phyloP scores from a whole-genome alignment of 2,329 filamentous ascomycete genomes.

The Verticillium tricorpus region DNA sequence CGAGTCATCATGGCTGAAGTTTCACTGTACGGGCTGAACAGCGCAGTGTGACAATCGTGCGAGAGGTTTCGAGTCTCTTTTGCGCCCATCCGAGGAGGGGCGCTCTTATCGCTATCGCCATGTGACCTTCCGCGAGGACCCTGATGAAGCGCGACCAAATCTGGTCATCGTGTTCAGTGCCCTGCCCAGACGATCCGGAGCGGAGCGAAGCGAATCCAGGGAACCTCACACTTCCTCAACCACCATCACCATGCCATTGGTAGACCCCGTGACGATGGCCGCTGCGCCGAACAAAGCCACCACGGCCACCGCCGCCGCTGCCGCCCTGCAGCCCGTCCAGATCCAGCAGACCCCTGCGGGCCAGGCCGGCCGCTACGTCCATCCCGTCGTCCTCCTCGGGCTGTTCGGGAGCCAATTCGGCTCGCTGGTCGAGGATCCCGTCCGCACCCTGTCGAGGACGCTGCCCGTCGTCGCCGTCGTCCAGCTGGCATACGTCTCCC shows the following conservation, averaged over 20 bases:
- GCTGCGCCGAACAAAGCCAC: conserved; percentile 24
- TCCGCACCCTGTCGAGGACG: conserved; percentile 55
- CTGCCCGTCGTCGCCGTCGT: conserved; percentile 59
- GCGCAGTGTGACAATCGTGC: background rate
- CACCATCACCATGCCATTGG: conserved; percentile 22
- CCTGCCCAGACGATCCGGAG: background rate
- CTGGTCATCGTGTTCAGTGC: background rate
- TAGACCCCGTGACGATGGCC: conserved; percentile 34
- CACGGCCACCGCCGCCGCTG: conserved; percentile 17
- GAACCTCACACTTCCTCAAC: background rate
- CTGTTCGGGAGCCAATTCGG: conserved; percentile 61
- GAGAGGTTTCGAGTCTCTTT: background rate
- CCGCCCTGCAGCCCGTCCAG: conserved; percentile 30
- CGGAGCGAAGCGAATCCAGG: background rate
- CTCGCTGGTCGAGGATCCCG: conserved; percentile 65
- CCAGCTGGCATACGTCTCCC: conserved; percentile 58
- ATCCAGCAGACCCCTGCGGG: conserved; percentile 32
- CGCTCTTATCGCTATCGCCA: conserved; percentile 14
- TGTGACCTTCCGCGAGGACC: conserved; percentile 10
- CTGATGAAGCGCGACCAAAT: background rate
- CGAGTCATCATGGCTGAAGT: background rate
- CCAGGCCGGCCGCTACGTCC: conserved; percentile 56
- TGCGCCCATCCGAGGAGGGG: background rate
- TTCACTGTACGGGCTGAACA: background rate
- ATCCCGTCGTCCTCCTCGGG: conserved; percentile 63